Evolutionary conservation across 2,329 filamentous ascomycete genomes (phyloP), one percentile per base, ranked within the genome.

Genomic region (Emmonsiellopsis sp.): DNA sequence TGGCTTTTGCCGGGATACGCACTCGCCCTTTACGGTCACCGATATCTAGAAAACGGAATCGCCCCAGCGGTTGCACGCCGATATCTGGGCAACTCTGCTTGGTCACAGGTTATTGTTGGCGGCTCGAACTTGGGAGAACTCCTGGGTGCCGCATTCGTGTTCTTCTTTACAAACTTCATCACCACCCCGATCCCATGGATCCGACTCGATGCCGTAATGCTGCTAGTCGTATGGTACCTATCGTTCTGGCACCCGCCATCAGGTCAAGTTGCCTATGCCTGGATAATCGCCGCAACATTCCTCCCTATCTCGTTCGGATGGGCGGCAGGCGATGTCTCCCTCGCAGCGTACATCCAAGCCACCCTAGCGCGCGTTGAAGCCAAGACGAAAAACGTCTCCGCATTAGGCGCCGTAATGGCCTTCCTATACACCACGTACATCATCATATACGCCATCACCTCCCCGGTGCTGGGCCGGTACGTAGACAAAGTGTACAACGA

Each of bases 181-280:
- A 68, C 71, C 31, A 78, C 75, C 1, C 76, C 76, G 2, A 76
- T 79, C 55, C 75, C 74, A 1, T 78, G 75, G 76, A 65, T 79
- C 34, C 72, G 76, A 10, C 60, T 76, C 7, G 76, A 78, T 55
- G 70, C 75, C 2, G 55, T 77, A 35, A 66, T 72, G 50, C 60
- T 79, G 26, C 60, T 77, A 4, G 71, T 76, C 30, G 70, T 78
- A 4, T 78, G 75, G 76, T 76, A 75, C 54, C 62, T 78, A 10
- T 71, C 74, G 0, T 76, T 65, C 60, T 78, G 74, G 74, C 61
- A 67, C 41, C 74, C 75, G 1, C 67, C 68, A 0, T 49, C 57
- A 2, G 65, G 65, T 40, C 61, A 75, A 5, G 73, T 76, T 8
- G 59, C 63, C 1, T 70, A 76, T 55, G 75, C 75, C 4, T 78